Evolutionary conservation across 176 grass and related monocot genomes (phyloP), one percentile per base, ranked within the genome.

Genomic region (Canna indica): DNA sequence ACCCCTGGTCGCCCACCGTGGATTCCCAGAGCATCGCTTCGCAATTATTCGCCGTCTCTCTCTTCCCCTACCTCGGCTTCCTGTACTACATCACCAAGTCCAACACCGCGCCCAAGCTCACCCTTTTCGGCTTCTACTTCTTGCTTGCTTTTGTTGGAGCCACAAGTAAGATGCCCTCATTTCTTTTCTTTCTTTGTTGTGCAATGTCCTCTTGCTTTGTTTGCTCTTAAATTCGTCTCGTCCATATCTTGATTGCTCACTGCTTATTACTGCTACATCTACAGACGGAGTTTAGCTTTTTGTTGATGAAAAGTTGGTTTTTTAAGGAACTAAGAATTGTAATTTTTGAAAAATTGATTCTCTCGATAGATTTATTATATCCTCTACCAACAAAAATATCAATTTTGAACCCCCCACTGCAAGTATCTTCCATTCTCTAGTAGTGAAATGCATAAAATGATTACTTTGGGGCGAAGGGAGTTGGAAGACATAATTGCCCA

Each of bases 51-150:
- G 94, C 94, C 36, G 79, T 79, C 14, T 97, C 94, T n/a, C 89
- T 99, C 1, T 99, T 93, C 58, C 86, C 94, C 22, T 93, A 93
- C 87, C 67, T 99, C 18, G 94, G 89, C 0, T 99, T 93, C 82
- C 79, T 99, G 71, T 99, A 88, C 83, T 93, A 83, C 89, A 83
- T 93, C 64, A 85, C 86, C 69, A 87, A 58, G 75, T 90, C 94
- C 68, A 90, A 85, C 75, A 90, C 89, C 38, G 80, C 84, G 73
- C 89, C 94, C 34, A 68, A 88, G 0, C 84, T 99, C 73, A 93
- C 89, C 41, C 89, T 99, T 67, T 88, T 99, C 69, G 89, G 94
- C 34, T 99, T 93, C 75, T 99, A 93, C 71, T 97, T 99, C 78
- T 84, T 93, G 74, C 89, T 99, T 39, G 89, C 57, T 44, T 99